Percentiles rank a stretch among this genome's conserved stretches.
Conservation (phyloP, 2,329 filamentous ascomycete genomes). For the Colletotrichum tropicale region DNA sequence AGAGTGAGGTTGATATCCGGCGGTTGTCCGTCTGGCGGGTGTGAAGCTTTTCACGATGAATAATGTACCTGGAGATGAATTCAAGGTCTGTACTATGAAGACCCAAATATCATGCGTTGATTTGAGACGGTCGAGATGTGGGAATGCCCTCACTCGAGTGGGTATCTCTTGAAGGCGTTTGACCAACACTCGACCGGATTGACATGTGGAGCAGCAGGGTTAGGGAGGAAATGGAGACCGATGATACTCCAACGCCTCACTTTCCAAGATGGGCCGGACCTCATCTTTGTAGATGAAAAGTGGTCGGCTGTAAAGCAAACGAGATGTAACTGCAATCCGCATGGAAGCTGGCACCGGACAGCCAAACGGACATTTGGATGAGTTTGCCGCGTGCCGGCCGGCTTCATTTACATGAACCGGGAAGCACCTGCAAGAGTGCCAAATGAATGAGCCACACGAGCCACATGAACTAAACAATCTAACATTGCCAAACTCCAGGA, state of each 20-base stretch:
- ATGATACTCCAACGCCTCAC: neutral
- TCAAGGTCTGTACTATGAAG: neutral
- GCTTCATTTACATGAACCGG: neutral
- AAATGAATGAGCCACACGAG: neutral
- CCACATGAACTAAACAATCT: neutral
- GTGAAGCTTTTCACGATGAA: neutral
- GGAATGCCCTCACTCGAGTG: neutral
- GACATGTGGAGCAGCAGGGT: too few species aligned
- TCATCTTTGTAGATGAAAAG: neutral
- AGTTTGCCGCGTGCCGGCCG: neutral
- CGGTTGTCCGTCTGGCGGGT: neutral
- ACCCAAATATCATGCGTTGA: neutral
- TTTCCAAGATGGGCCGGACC: neutral
- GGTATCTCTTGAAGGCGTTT: neutral
- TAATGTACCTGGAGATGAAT: neutral
- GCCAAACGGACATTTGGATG: neutral
- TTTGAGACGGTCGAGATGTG: neutral
- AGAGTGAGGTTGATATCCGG: constrained; percentile 3
- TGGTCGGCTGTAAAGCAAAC: neutral
- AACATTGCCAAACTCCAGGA: neutral
- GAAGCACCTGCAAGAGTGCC: neutral
- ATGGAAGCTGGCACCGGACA: neutral
- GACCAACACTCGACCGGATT: neutral
- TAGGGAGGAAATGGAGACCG: too few species aligned
- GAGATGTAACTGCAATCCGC: neutral